Evolutionary conservation across 2,329 filamentous ascomycete genomes (phyloP).

Genomic region (Cercospora beticola): DNA sequence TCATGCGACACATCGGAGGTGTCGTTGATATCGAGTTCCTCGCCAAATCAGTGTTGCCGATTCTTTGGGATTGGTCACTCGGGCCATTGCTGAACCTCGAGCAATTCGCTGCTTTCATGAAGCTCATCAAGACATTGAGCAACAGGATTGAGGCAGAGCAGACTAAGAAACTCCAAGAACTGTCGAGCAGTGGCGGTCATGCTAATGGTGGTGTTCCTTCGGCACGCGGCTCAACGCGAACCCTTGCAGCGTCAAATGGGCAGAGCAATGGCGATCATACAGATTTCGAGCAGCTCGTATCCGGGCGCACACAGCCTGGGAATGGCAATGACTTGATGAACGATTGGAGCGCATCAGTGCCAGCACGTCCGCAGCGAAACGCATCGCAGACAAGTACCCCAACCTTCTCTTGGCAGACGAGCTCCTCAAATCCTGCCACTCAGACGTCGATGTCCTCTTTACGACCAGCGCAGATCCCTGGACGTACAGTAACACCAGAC

Average conservation of each 20-base stretch:
- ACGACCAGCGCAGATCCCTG: constrained; percentile 19
- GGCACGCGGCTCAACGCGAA: constrained; percentile 62
- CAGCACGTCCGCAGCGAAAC: constrained; percentile 8
- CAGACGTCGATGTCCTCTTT: constrained; percentile 16
- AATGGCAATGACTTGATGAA: constrained; percentile 43
- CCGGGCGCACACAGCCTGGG: constrained; percentile 61
- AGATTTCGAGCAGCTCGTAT: constrained; percentile 87
- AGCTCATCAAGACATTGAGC: constrained; percentile 78
- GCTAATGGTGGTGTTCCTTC: constrained; percentile 53
- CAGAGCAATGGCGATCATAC: constrained; percentile 59
- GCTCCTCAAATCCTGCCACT: neutral
- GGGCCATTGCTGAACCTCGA: constrained; percentile 83
- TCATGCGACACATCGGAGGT: constrained; percentile 78
- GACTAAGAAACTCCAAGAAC: constrained; percentile 79
- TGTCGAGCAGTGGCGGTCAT: constrained; percentile 57
- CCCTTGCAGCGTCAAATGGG: constrained; percentile 53
- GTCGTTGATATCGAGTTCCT: constrained; percentile 86
- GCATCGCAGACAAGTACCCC: constrained; percentile 31
- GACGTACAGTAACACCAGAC: constrained; percentile 40
- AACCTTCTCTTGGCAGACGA: constrained; percentile 49
- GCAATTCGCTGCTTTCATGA: constrained; percentile 87
- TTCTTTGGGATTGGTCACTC: constrained; percentile 88
- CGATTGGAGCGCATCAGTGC: constrained; percentile 43
- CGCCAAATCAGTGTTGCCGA: constrained; percentile 83
- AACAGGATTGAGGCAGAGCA: constrained; percentile 84